A percentile compares a stretch with the other conserved stretches of the same genome.
These are phyloP conservation scores for Fomitopsis serialis DNA, from an alignment of 768 basidiomycete species.

Conservation along the genomic window DNA sequence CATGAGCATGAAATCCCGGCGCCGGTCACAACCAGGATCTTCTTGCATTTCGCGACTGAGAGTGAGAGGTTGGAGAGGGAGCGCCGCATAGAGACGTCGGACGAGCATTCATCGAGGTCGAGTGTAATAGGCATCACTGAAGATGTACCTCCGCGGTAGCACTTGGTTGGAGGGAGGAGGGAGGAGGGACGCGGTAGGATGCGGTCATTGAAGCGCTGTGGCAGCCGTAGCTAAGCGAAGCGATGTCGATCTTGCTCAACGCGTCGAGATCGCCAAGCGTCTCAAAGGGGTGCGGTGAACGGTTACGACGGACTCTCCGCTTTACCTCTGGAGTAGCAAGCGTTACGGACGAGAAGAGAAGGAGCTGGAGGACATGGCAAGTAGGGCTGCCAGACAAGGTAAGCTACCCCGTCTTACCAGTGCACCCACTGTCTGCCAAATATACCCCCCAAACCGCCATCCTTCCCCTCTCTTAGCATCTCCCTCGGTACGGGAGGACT, in stretches of 20 bases:
- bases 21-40: constrained; percentile 86
- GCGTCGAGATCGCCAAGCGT: no score
- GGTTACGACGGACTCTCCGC: no score
- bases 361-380: no score
- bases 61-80: constrained; percentile 67
- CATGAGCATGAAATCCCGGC: constrained; percentile 96
- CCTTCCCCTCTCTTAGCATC: no score
- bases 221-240: not conserved
- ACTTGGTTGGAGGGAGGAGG: not conserved
- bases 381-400: no score
- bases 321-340: no score
- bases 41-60: constrained; percentile 78
- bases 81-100: constrained; percentile 50
- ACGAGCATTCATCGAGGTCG: constrained; percentile 33
- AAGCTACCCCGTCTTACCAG: no score
- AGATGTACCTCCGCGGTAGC: not conserved
- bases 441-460: no score
- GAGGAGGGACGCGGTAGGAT: not conserved
- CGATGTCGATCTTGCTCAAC: not conserved
- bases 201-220: not conserved
- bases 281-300: no score
- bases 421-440: no score
- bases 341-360: no score
- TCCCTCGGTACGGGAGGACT: no score
- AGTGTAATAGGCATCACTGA: constrained; percentile 49